phyloP scores from a whole-genome alignment of 805 yeast genomes.

The Lipomyces sp. region DNA sequence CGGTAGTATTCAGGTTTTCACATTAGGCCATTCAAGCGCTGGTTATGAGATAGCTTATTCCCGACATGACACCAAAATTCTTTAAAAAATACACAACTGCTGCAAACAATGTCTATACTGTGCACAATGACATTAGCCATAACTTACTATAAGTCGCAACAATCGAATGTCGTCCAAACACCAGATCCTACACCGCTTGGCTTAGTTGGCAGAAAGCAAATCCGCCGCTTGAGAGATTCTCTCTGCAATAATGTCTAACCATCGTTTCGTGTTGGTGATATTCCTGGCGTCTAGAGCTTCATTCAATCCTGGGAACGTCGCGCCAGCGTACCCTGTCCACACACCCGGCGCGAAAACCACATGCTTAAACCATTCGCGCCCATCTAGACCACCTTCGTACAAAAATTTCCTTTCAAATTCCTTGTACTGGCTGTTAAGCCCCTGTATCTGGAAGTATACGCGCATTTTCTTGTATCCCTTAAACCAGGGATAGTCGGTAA shows the following conservation, averaged over 20 bases:
- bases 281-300: constrained; percentile 60
- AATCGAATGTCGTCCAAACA: not conserved
- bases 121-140: not conserved
- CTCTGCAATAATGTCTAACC: constrained; percentile 48
- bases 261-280: constrained; percentile 46
- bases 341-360: constrained; percentile 63
- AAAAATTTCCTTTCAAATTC: constrained; percentile 55
- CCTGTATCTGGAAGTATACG: constrained; percentile 60
- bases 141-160: not conserved
- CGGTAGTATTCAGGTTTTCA: constrained; percentile 1
- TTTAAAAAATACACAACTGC: not conserved
- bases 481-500: constrained; percentile 81
- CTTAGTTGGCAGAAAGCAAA: constrained; percentile 35
- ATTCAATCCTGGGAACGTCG: constrained; percentile 58
- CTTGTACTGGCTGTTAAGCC: constrained; percentile 50
- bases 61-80: not conserved
- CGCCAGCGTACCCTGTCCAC: constrained; percentile 66
- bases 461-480: constrained; percentile 61
- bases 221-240: constrained; percentile 45
- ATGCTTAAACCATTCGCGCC: constrained; percentile 64
- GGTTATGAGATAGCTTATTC: not conserved
- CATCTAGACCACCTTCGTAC: constrained; percentile 54
- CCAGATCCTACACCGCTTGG: not conserved
- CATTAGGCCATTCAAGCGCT: not conserved
- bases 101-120: not conserved